Evolutionary conservation across 78 protist genomes (phyloP), one percentile per base, ranked within the genome.

Genomic region (Tieghemostelium lacteum): DNA sequence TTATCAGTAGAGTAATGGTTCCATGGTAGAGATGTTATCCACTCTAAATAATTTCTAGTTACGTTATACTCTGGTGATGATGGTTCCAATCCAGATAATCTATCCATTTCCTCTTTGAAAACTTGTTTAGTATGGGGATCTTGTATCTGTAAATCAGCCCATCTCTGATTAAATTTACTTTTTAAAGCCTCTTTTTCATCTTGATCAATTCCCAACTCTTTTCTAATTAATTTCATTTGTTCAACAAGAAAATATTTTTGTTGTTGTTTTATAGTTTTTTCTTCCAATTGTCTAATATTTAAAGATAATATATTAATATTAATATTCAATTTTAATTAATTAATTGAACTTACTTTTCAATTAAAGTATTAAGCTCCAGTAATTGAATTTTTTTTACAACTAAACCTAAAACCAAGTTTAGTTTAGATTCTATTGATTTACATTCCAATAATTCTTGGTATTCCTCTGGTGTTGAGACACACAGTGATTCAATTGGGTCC

Each of bases 1-100:
- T 72, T 75, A 49, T 96, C 99, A 34, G 89, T 45, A 17, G 88
- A 39, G 55, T 17, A 67, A 29, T 78, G 7, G n/a, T 97, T 95
- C 98, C 97, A 97, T 28, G 98, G 98, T 14, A 98, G 71, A 2
- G 36, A 5, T 2, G 98, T 96, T 19, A 97, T 69, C 99, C 99
- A 97, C 75, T 98, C 99, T 58, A 98, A 95, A 63, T 98, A 98
- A 76, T 94, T 97, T 50, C 98, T 94, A 14, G 98, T 80, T n/a
- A 94, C 87, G 69, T 42, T 73, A 54, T 91, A 97, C 57, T 98
- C 99, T 19, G 93, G 60, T n/a, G 97, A 93, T 2, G 78, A 22
- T 33, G 80, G 24, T 28, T 98, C 93, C 36, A 49, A 50, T 3
- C 78, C 29, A 12, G 88, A 6, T 3, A 88, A 50, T n/a, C 55